phyloP scores from a whole-genome alignment of 352 stramenopile species.

The Phytophthora pinifolia region DNA sequence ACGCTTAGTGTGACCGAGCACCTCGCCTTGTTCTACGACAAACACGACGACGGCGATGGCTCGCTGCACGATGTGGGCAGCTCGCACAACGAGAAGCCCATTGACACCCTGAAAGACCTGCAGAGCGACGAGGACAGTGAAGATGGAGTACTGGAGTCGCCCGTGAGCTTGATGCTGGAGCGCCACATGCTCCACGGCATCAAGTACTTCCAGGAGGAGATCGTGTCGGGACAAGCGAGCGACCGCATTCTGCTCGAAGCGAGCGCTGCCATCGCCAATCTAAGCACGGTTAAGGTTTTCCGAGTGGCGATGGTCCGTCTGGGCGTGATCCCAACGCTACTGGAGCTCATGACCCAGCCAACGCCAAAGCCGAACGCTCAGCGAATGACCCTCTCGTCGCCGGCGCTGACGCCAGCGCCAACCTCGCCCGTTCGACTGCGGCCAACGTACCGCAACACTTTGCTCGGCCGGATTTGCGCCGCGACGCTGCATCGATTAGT shows the following conservation, averaged over 20 bases:
- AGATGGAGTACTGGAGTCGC: neutral
- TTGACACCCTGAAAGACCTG: slow-evolving; percentile 11
- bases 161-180: slow-evolving; percentile 45
- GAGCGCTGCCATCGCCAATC: slow-evolving; percentile 61
- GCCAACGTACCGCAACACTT: slow-evolving; percentile 7
- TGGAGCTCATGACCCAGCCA: slow-evolving; percentile 36
- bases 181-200: slow-evolving; percentile 61
- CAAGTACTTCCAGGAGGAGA: slow-evolving; percentile 58
- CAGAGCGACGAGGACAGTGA: slow-evolving; percentile 12
- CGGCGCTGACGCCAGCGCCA: neutral
- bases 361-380: slow-evolving; percentile 13
- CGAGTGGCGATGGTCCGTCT: slow-evolving; percentile 56
- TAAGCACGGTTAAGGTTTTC: slow-evolving; percentile 65
- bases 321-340: slow-evolving; percentile 52
- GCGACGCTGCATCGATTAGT: slow-evolving; percentile 71
- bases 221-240: slow-evolving; percentile 34
- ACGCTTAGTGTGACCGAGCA: slow-evolving; percentile 67
- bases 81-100: slow-evolving; percentile 1
- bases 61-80: slow-evolving; percentile 10
- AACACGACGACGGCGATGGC: slow-evolving; percentile 11
- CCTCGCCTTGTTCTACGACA: slow-evolving; percentile 52
- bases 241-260: slow-evolving; percentile 58
- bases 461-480: slow-evolving; percentile 53
- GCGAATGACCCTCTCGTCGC: slow-evolving; percentile 7
- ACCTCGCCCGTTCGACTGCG: slow-evolving; percentile 2